A percentile compares a stretch with the other conserved stretches of the same genome.
Evolutionary conservation across 441 rosid species (phyloP).

Genomic region (Mallotus japonicus): DNA sequence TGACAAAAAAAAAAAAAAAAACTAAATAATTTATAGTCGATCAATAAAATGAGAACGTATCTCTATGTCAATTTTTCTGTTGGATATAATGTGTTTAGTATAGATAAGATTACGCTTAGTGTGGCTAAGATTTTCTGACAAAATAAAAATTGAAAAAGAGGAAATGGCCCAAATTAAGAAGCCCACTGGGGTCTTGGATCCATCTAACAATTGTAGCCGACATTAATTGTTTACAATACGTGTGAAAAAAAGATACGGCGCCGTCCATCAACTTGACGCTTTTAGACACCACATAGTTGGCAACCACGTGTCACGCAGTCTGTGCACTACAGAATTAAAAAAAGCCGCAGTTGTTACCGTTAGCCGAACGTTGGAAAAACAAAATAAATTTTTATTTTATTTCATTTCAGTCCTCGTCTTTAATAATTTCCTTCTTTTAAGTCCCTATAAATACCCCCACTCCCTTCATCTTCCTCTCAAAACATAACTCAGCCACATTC

Average conservation of each 20-base stretch:
- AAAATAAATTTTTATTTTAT: no score
- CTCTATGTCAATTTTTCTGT: no score
- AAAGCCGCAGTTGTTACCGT: constrained; percentile 4
- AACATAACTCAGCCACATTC: not conserved
- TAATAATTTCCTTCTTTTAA: not conserved
- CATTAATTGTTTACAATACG: not conserved
- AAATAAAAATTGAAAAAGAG: no score
- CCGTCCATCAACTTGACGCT: not conserved
- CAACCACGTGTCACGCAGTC: not conserved
- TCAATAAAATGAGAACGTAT: no score
- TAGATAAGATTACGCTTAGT: no score
- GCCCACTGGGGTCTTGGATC: not conserved
- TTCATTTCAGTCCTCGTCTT: constrained; percentile 4
- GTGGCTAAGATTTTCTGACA: no score
- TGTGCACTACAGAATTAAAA: not conserved
- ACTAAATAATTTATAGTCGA: no score
- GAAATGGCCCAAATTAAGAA: not conserved
- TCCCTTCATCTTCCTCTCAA: no score
- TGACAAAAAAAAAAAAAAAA: no score
- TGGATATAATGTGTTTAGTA: no score
- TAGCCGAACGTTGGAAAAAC: constrained; percentile 3
- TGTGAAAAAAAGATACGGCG: constrained; percentile 4
- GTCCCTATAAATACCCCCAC: constrained; percentile 11
- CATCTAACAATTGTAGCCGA: not conserved
- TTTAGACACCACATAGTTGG: not conserved